Percentiles rank a stretch among this genome's conserved stretches.
Conservation (phyloP, 805 yeast genomes). For the Candida endomychidarum region DNA sequence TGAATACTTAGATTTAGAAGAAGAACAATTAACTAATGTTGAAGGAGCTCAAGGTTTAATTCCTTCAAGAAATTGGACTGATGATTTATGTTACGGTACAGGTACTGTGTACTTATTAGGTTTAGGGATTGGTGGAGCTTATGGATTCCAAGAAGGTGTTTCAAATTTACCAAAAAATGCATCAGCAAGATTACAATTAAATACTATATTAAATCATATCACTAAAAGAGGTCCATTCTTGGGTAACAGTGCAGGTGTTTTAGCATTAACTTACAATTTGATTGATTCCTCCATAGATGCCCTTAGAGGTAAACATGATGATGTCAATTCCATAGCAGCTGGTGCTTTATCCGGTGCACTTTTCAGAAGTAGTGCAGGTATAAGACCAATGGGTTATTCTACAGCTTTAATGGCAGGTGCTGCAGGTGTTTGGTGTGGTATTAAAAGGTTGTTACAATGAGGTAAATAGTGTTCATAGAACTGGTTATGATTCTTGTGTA, state of each 20-base stretch:
- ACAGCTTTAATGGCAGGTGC: constrained; percentile 84
- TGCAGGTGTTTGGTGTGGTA: constrained; percentile 90
- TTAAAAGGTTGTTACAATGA: constrained; percentile 48
- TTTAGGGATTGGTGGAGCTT: constrained; percentile 84
- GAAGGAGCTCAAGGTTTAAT: constrained; percentile 89
- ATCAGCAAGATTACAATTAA: constrained; percentile 78
- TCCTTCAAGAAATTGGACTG: constrained; percentile 97
- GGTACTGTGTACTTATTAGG: constrained; percentile 90
- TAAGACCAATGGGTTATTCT: constrained; percentile 84
- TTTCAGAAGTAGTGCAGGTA: constrained; percentile 81
- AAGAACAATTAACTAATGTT: constrained; percentile 63
- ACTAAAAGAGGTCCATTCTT: constrained; percentile 95
- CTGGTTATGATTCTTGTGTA: constrained; percentile 16
- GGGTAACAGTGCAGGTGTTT: constrained; percentile 93
- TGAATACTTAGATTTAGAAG: constrained; percentile 89
- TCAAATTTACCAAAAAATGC: constrained; percentile 71
- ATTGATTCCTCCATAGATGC: constrained; percentile 77
- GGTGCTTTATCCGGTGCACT: constrained; percentile 93
- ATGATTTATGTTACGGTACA: constrained; percentile 96
- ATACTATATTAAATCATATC: constrained; percentile 86
- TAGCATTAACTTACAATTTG: constrained; percentile 85
- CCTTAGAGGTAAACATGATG: constrained; percentile 87
- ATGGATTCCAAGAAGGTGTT: constrained; percentile 86
- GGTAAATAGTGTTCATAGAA: neutral
- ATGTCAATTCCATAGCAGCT: constrained; percentile 75